Base-by-base conservation (phyloP, 345 rosid genomes). In the Aquilaria malaccensis region DNA sequence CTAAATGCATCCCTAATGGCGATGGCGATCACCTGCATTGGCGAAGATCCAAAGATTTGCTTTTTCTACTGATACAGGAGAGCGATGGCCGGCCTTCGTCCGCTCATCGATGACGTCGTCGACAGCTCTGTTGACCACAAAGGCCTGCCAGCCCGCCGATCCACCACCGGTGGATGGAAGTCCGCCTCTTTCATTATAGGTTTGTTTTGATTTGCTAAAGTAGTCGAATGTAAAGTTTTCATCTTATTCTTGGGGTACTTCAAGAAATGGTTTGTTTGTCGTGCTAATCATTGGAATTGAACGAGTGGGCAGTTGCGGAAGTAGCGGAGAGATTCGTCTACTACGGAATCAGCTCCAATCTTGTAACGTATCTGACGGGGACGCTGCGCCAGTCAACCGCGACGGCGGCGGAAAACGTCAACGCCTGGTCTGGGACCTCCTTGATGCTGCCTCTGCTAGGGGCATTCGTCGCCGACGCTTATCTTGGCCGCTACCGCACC, bases 401-500 rank as follows among this genome's bases (percentile, higher is more conserved):
- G 45, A 45, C 69, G 11, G 87, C 84, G 1, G 84, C 87, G 0
- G 80, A 61, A 41, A 77, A 82, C 55, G 77, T 82, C 15, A 77
- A 82, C 30, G 76, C 77, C 11, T 82, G 84, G 87, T 70, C 74
- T 3, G 87, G 87, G 11, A 59, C 69, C 47, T 77, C 69, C 15
- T 66, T 79, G 47, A 47, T 82, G 63, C 71, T 82, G 22, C 87
- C 87, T 9, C 80, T 82, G 10, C 59, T 82, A 4, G 84, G 80
- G 10, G 86, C 84, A 11, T 70, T 77, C 54, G 37, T 82, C 2
- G 87, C 87, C 0, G 87, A 79, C 68, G 71, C 84, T 2, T 73
- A 70, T 50, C 74, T 82, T 33, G 87, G 84, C 45, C 80, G 84
- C 13, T 82, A 79, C 63, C 80, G 84, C 64, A 73, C 80, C 2